A percentile compares a stretch with the other conserved stretches of the same genome.
Conservation (phyloP, 2,329 filamentous ascomycete genomes). For the Lizonia empirigonia region DNA sequence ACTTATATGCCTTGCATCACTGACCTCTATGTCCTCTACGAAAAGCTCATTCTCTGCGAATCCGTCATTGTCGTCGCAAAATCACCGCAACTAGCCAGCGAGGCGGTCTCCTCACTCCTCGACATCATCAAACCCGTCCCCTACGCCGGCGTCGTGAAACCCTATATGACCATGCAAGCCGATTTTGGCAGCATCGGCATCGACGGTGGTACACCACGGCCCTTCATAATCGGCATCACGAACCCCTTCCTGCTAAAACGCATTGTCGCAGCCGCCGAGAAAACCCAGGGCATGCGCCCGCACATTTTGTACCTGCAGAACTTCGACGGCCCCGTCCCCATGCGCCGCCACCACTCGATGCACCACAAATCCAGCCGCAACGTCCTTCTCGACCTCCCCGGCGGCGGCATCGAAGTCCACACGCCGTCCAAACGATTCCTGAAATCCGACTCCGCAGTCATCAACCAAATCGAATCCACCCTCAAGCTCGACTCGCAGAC, state of each 20-base stretch:
- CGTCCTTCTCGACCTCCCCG: slow-evolving; percentile 47
- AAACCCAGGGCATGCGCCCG: slow-evolving; percentile 40
- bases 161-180: slow-evolving; percentile 53
- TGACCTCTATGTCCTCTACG: slow-evolving; percentile 49
- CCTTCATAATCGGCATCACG: slow-evolving; percentile 50
- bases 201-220: slow-evolving; percentile 46
- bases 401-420: slow-evolving; percentile 48
- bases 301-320: slow-evolving; percentile 49
- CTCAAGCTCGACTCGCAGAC: slow-evolving; percentile 41
- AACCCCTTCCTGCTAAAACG: slow-evolving; percentile 52
- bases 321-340: slow-evolving; percentile 43
- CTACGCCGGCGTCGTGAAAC: slow-evolving; percentile 48
- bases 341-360: slow-evolving; percentile 45
- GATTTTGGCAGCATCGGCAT: slow-evolving; percentile 49
- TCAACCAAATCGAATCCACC: slow-evolving; percentile 43
- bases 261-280: slow-evolving; percentile 43
- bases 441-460: slow-evolving; percentile 44
- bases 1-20: slow-evolving; percentile 49
- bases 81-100: slow-evolving; percentile 50
- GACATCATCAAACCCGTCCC: slow-evolving; percentile 50
- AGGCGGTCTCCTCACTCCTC: slow-evolving; percentile 48
- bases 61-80: slow-evolving; percentile 49
- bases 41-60: slow-evolving; percentile 51
- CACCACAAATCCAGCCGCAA: slow-evolving; percentile 45
- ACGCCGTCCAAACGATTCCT: slow-evolving; percentile 46